Conservation (phyloP, 179 eudicot species). For the Nepenthes alata region DNA sequence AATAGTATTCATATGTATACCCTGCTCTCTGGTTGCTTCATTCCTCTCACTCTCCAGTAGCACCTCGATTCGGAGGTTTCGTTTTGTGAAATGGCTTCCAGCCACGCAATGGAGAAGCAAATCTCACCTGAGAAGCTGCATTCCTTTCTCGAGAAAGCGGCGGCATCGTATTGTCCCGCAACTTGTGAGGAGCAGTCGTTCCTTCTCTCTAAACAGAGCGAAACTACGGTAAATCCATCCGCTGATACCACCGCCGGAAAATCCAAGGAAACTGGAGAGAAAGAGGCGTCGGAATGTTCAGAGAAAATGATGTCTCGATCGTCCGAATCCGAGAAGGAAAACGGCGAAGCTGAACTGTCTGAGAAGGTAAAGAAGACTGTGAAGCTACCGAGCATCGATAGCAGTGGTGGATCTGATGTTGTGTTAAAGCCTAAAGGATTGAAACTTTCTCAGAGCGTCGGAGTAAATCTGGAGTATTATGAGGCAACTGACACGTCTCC, state of each 20-base stretch:
- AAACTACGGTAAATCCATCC: background rate
- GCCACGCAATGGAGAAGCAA: background rate
- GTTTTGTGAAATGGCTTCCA: no score
- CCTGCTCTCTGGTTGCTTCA: no score
- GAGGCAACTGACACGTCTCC: background rate
- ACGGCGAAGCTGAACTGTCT: no score
- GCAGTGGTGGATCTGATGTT: background rate
- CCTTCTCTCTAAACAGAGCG: background rate
- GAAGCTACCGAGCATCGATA: background rate
- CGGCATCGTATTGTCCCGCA: no score
- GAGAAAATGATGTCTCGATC: background rate
- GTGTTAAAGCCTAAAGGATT: background rate
- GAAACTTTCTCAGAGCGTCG: conserved; percentile 1
- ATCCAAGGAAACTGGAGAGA: background rate
- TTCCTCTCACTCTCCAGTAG: no score
- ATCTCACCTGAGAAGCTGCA: background rate
- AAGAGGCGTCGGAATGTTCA: background rate
- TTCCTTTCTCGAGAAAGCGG: background rate
- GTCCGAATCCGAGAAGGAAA: no score
- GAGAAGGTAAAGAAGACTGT: background rate
- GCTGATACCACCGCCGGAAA: no score
- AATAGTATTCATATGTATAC: no score
- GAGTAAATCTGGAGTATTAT: conserved; percentile 3
- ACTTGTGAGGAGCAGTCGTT: no score
- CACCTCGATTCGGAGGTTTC: no score